These are phyloP conservation scores for Auriscalpium microsporum DNA, from an alignment of 768 basidiomycete species.

Conservation along the genomic window DNA sequence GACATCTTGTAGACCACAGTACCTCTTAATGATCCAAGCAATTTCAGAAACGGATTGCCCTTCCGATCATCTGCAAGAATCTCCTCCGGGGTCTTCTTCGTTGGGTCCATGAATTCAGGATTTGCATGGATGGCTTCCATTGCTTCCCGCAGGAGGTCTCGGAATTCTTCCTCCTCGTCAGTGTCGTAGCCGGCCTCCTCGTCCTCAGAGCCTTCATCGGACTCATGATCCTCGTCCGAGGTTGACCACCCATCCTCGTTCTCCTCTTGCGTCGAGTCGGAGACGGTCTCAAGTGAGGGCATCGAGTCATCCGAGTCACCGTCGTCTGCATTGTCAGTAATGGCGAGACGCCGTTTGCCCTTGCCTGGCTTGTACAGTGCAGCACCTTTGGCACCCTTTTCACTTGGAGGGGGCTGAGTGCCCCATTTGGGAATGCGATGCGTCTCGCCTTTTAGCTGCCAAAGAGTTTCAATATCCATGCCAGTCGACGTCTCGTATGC, in stretches of 20 bases:
- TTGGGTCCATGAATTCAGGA: slow-evolving; percentile 50
- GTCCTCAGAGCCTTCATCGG: slow-evolving; percentile 25
- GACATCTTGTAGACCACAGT: neutral
- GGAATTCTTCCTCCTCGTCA: slow-evolving; percentile 60
- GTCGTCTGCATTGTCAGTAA: slow-evolving; percentile 40
- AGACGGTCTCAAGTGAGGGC: slow-evolving; percentile 61
- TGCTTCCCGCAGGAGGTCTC: slow-evolving; percentile 56
- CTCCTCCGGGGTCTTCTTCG: slow-evolving; percentile 29
- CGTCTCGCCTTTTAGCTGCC: slow-evolving; percentile 9
- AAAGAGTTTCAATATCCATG: slow-evolving; percentile 6
- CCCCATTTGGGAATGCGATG: slow-evolving; percentile 7
- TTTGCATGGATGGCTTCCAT: slow-evolving; percentile 58
- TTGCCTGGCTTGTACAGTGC: neutral
- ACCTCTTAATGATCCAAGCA: slow-evolving; percentile 72
- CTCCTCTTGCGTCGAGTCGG: slow-evolving; percentile 43
- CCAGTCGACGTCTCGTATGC: slow-evolving; percentile 5
- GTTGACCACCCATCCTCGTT: slow-evolving; percentile 33
- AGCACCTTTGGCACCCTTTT: slow-evolving; percentile 16
- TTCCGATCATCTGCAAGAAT: slow-evolving; percentile 43
- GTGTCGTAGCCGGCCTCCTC: slow-evolving; percentile 48
- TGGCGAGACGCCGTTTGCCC: slow-evolving; percentile 36
- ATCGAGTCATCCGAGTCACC: slow-evolving; percentile 47
- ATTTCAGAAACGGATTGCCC: slow-evolving; percentile 70
- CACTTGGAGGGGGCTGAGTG: slow-evolving; percentile 25
- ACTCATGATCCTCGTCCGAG: slow-evolving; percentile 29